Evolutionary conservation across 2,329 filamentous ascomycete genomes (phyloP).

Genomic region (Cladophialophora yegresii): DNA sequence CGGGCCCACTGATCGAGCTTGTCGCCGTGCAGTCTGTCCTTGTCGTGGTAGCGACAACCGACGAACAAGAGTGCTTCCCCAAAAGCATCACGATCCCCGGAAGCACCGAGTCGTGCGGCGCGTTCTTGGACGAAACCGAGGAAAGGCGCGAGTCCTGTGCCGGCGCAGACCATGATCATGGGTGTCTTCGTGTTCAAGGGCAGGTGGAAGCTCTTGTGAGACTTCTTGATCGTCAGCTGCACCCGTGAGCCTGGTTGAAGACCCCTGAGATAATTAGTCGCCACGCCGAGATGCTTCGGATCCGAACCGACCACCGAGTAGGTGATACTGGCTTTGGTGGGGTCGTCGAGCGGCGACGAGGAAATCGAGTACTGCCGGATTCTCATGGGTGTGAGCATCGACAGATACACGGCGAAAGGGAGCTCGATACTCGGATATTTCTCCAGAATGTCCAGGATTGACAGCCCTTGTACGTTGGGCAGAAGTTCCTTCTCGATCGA

Average conservation of each 20-base stretch:
- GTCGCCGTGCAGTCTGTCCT: conserved; percentile 43
- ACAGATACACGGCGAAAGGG: conserved; percentile 67
- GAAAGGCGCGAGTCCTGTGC: conserved; percentile 63
- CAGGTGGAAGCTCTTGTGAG: conserved; percentile 43
- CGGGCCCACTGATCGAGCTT: conserved; percentile 59
- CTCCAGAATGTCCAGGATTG: conserved; percentile 68
- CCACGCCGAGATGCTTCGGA: conserved; percentile 57
- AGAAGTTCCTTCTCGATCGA: conserved; percentile 15
- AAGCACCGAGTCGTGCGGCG: conserved; percentile 41
- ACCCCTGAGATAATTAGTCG: conserved; percentile 62
- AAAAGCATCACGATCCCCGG: conserved; percentile 35
- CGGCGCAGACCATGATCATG: conserved; percentile 46
- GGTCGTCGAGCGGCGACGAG: conserved; percentile 66
- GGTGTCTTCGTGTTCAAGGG: conserved; percentile 42
- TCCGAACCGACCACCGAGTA: conserved; percentile 64
- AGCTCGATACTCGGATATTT: conserved; percentile 61
- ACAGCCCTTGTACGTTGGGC: conserved; percentile 14
- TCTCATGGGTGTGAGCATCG: conserved; percentile 74
- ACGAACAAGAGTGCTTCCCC: conserved; percentile 43
- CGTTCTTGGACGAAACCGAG: conserved; percentile 65
- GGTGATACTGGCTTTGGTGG: conserved; percentile 63
- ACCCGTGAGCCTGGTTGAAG: conserved; percentile 40
- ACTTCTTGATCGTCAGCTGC: conserved; percentile 43
- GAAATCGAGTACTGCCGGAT: conserved; percentile 80
- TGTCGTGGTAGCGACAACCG: conserved; percentile 42